Percentiles rank a stretch among this genome's conserved stretches.
Evolutionary conservation across 2,329 filamentous ascomycete genomes (phyloP).

Genomic region (Trichoderma breve): DNA sequence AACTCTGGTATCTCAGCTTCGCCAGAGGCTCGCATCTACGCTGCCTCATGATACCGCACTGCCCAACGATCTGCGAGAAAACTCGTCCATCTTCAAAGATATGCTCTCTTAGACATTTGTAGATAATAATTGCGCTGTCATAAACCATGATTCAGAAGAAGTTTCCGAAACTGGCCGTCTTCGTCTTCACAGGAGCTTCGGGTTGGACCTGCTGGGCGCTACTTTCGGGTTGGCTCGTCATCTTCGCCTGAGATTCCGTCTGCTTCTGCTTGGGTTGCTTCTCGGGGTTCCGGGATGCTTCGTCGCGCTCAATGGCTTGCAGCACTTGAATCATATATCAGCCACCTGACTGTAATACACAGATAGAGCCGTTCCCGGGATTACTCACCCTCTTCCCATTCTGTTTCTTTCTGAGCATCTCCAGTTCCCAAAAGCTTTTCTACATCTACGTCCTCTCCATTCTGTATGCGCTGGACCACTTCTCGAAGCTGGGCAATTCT

Average conservation of each 20-base stretch:
- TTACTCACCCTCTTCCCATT: constrained; percentile 79
- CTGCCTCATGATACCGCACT: neutral
- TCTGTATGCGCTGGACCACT: constrained; percentile 67
- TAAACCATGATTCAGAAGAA: constrained; percentile 46
- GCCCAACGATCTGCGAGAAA: constrained; percentile 15
- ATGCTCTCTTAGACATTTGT: constrained; percentile 52
- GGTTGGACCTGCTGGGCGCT: constrained; percentile 20
- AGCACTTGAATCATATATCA: constrained; percentile 48
- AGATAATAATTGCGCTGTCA: constrained; percentile 18
- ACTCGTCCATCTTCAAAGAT: constrained; percentile 51
- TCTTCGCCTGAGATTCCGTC: constrained; percentile 25
- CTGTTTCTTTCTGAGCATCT: constrained; percentile 68
- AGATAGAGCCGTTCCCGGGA: neutral
- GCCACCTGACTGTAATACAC: neutral
- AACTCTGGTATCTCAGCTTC: constrained; percentile 52
- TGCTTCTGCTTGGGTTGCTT: constrained; percentile 39
- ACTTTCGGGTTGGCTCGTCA: constrained; percentile 8
- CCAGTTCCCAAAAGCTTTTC: constrained; percentile 78
- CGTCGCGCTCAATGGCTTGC: constrained; percentile 64
- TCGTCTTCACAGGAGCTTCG: constrained; percentile 29
- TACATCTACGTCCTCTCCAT: constrained; percentile 78
- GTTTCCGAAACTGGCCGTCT: constrained; percentile 39
- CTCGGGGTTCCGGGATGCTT: constrained; percentile 49
- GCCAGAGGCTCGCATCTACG: constrained; percentile 28
- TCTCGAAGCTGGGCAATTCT: constrained; percentile 75